These are phyloP conservation scores for Pythium monospermum DNA, from an alignment of 352 stramenopile species.

Conservation along the genomic window DNA sequence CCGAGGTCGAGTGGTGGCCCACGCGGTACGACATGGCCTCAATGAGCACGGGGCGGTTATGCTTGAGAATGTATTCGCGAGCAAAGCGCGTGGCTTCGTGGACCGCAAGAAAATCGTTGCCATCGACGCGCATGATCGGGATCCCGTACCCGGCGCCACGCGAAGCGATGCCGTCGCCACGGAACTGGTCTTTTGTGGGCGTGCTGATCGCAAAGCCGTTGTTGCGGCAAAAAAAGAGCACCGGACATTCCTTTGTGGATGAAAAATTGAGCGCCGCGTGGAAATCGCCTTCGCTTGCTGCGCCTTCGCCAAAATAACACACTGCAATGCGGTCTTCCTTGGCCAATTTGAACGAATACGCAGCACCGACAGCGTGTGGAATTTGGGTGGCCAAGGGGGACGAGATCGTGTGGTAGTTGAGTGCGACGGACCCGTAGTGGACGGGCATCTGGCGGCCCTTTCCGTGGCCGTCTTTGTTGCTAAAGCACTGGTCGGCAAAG, in stretches of 20 bases:
- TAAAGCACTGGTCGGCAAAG: slow-evolving; percentile 96
- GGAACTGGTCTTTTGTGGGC: slow-evolving; percentile 95
- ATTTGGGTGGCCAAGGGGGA: slow-evolving; percentile 97
- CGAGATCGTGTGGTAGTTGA: slow-evolving; percentile 98
- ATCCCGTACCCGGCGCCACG: slow-evolving; percentile 96
- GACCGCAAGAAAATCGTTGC: slow-evolving; percentile 97
- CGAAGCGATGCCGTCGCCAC: slow-evolving; percentile 95
- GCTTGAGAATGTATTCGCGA: slow-evolving; percentile 86
- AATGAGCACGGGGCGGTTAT: slow-evolving; percentile 92
- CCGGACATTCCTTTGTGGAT: slow-evolving; percentile 92
- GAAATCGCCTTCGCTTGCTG: slow-evolving; percentile 96
- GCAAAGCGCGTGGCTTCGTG: slow-evolving; percentile 89
- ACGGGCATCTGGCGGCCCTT: slow-evolving; percentile 98
- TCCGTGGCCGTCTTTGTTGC: slow-evolving; percentile 92
- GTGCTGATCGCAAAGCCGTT: slow-evolving; percentile 99
- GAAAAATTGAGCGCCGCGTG: slow-evolving; percentile 97
- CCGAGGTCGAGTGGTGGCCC: slow-evolving; percentile 97
- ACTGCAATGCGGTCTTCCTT: slow-evolving; percentile 89
- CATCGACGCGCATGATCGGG: slow-evolving; percentile 95
- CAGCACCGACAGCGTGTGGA: slow-evolving; percentile 93
- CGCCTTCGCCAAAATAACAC: slow-evolving; percentile 97
- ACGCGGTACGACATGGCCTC: slow-evolving; percentile 98
- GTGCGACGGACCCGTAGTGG: slow-evolving; percentile 94
- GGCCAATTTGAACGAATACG: slow-evolving; percentile 94
- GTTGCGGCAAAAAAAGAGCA: slow-evolving; percentile 98